Percentiles rank a stretch among this genome's conserved stretches.
phyloP scores from a whole-genome alignment of 2,329 filamentous ascomycete genomes.

The Incumbomyces delicatus region DNA sequence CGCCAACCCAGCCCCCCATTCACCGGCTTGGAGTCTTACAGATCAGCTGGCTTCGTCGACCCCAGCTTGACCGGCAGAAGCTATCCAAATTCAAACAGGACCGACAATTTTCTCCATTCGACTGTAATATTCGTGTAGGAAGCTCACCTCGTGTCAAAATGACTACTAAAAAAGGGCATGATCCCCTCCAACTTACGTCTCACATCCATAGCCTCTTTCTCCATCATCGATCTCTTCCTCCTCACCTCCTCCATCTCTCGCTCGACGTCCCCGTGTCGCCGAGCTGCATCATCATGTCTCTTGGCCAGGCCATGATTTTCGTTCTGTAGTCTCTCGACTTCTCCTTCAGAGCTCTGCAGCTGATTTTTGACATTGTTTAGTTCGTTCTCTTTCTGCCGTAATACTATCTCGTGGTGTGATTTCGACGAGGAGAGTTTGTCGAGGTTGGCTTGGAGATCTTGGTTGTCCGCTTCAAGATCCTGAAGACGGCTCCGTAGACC shows the following conservation, averaged over 20 bases:
- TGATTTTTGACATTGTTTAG: constrained; percentile 75
- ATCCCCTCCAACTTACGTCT: constrained; percentile 78
- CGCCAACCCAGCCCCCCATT: too few species aligned
- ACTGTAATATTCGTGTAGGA: too few species aligned
- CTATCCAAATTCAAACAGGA: too few species aligned
- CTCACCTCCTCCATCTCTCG: constrained; percentile 80
- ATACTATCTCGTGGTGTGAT: constrained; percentile 87
- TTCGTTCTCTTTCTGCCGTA: constrained; percentile 90
- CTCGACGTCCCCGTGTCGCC: constrained; percentile 70
- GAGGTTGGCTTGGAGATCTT: constrained; percentile 73
- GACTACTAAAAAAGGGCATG: constrained; percentile 45
- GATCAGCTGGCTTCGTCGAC: too few species aligned
- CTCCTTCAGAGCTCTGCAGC: constrained; percentile 70
- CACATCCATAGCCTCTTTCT: constrained; percentile 81
- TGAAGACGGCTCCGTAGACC: constrained; percentile 63
- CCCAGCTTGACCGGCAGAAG: too few species aligned
- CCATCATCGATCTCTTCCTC: constrained; percentile 71
- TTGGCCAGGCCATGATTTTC: constrained; percentile 57
- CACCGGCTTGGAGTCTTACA: too few species aligned
- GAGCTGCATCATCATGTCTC: constrained; percentile 71
- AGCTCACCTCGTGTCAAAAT: constrained; percentile 8
- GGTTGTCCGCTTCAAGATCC: constrained; percentile 69
- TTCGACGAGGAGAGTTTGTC: constrained; percentile 81
- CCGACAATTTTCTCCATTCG: too few species aligned
- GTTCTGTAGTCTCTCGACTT: constrained; percentile 66